phyloP scores from a whole-genome alignment of 2,329 filamentous ascomycete species.

The Arachnomyces sp. region DNA sequence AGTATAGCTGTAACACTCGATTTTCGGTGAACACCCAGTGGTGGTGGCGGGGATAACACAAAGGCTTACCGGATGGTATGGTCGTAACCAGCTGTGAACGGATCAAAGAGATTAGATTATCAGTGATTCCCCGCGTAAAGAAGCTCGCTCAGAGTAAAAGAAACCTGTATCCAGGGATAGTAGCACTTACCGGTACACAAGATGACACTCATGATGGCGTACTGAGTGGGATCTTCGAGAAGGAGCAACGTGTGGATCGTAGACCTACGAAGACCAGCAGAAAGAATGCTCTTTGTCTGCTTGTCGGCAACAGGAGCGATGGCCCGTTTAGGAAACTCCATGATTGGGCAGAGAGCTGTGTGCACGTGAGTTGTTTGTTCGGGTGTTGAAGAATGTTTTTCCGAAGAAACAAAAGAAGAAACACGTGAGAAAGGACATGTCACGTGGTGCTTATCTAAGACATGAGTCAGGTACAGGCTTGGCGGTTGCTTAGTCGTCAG shows the following conservation, averaged over 20 bases:
- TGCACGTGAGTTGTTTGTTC: too few relatives aligned
- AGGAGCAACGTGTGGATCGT: background rate
- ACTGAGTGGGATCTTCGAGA: too few relatives aligned
- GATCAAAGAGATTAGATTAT: conserved; percentile 11
- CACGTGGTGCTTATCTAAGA: too few relatives aligned
- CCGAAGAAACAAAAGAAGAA: too few relatives aligned
- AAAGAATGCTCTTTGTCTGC: conserved; percentile 2
- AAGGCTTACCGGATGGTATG: conserved; percentile 63
- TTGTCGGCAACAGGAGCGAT: too few relatives aligned
- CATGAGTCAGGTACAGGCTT: too few relatives aligned
- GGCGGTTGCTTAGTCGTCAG: too few relatives aligned
- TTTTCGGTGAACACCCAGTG: conserved; percentile 2
- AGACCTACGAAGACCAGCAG: conserved; percentile 5
- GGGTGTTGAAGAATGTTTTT: too few relatives aligned
- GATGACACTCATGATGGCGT: conserved; percentile 54
- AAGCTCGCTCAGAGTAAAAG: conserved; percentile 11
- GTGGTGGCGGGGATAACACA: background rate
- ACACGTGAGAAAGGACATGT: too few relatives aligned
- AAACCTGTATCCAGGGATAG: conserved; percentile 13
- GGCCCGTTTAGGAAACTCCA: too few relatives aligned
- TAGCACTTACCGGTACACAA: conserved; percentile 53
- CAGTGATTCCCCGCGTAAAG: conserved; percentile 18
- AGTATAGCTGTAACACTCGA: conserved; percentile 7
- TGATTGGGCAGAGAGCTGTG: too few relatives aligned
- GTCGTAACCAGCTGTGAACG: conserved; percentile 59